Percentiles rank a stretch among this genome's conserved stretches.
Conservation (phyloP, 306 rosid species). For the Trifolium fragiferum region DNA sequence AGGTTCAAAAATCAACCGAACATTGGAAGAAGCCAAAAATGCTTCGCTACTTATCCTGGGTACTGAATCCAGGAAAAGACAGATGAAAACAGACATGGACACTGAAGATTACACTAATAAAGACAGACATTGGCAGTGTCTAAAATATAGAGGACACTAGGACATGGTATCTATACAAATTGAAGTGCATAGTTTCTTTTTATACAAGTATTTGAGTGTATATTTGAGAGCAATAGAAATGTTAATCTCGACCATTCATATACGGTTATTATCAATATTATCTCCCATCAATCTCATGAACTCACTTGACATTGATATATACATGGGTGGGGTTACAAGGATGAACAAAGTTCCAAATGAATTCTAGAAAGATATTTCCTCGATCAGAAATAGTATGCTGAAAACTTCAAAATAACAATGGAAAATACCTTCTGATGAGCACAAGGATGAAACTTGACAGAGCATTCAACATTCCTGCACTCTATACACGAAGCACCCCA, state of each 20-base stretch:
- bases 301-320: background rate
- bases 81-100: background rate
- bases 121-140: constrained; percentile 3
- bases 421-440: constrained; percentile 69
- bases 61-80: background rate
- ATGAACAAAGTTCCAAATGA: background rate
- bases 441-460: constrained; percentile 71
- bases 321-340: background rate
- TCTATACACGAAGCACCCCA: constrained; percentile 65
- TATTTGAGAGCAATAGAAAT: background rate
- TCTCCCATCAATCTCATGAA: background rate
- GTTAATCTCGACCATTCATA: background rate
- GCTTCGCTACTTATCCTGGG: background rate
- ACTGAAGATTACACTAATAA: background rate
- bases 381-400: constrained; percentile 31
- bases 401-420: background rate
- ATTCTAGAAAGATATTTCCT: background rate
- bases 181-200: background rate
- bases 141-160: background rate
- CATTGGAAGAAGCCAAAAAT: constrained; percentile 2
- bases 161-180: background rate
- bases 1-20: constrained; percentile 32
- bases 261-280: background rate
- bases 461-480: constrained; percentile 65
- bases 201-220: background rate